These are phyloP conservation scores for Penicillium manginii DNA, from an alignment of 495 filamentous ascomycete species.

Conservation along the genomic window DNA sequence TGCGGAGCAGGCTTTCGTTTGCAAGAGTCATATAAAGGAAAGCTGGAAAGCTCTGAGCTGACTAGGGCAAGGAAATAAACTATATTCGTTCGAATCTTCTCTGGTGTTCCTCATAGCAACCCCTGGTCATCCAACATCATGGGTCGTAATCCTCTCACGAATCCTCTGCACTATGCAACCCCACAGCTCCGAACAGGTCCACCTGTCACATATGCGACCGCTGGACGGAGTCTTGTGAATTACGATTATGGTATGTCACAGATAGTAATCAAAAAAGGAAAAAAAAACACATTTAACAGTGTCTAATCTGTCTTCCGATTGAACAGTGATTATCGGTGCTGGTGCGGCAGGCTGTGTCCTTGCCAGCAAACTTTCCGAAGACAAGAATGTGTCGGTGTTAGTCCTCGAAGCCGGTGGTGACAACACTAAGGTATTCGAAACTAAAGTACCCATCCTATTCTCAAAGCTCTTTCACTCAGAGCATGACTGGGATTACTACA, in stretches of 20 bases:
- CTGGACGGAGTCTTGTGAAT: constrained; percentile 16
- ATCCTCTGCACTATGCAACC: constrained; percentile 26
- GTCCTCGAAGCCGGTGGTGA: constrained; percentile 51
- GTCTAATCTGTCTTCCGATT: background rate
- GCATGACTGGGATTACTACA: constrained; percentile 32
- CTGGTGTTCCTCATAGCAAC: background rate
- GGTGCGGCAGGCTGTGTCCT: constrained; percentile 54
- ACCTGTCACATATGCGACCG: constrained; percentile 16
- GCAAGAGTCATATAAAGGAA: background rate
- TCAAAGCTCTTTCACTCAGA: constrained; percentile 24
- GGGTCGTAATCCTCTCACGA: constrained; percentile 14
- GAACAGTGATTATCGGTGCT: constrained; percentile 31
- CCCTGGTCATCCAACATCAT: background rate
- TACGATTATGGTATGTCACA: constrained; percentile 25
- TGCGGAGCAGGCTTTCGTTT: background rate
- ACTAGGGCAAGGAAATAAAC: background rate
- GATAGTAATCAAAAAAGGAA: too few species aligned
- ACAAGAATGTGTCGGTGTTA: constrained; percentile 47
- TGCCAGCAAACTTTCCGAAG: constrained; percentile 53
- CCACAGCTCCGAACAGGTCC: constrained; percentile 17
- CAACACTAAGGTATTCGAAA: constrained; percentile 33
- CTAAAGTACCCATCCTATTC: constrained; percentile 26
- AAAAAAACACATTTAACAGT: too few species aligned
- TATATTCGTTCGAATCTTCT: background rate
- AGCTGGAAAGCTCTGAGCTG: background rate